Evolutionary conservation across 2,329 filamentous ascomycete species (phyloP), one percentile per base, ranked within the genome.

Genomic region (Plenodomus lindquistii): DNA sequence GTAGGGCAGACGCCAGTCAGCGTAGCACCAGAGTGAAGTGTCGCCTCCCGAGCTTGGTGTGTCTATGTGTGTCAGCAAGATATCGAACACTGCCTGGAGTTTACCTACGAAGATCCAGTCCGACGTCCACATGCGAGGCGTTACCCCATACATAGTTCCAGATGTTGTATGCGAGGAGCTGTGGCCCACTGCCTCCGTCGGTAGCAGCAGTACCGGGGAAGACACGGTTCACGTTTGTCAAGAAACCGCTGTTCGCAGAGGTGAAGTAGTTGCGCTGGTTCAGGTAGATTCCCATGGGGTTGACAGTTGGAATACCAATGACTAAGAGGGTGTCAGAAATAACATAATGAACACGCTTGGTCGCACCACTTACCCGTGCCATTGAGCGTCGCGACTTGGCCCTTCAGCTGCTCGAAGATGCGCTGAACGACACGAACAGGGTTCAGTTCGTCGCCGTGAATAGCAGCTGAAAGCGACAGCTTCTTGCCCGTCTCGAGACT

Each of bases 241-340:
- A 54, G 21, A 55, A 66, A 19, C 66, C 66, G 7, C 59, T 59
- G 27, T 57, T 54, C 10, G 57, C 44, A 8, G 68, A 51, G 19
- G 69, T 70, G 54, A 66, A 73, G 59, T 70, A 72, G 53, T 73
- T 72, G 16, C 70, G 61, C 48, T 73, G 70, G 47, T 72, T 73
- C 19, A 73, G 46, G 37, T 72, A 72, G 46, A 72, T 74, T 4
- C 71, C 71, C 47, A 71, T 66, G 1, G 71, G 69, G 38, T 74
- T 75, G 16, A 73, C 56, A 2, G 72, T 73, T 0, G 71, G 72
- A 4, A 75, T 63, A 9, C 68, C 71, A 39, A 73, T 74, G 19
- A 74, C 69, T 59, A 49, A 54, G 36, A 43, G 8, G 8, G 8
- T 5, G 16, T 65, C 34, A 62, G 54, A 27, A 18, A 17, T 21